Percentiles rank a stretch among this genome's conserved stretches.
These are phyloP conservation scores for Oryza glumipatula DNA, from an alignment of 176 grass and related monocot genomes.

Conservation along the genomic window DNA sequence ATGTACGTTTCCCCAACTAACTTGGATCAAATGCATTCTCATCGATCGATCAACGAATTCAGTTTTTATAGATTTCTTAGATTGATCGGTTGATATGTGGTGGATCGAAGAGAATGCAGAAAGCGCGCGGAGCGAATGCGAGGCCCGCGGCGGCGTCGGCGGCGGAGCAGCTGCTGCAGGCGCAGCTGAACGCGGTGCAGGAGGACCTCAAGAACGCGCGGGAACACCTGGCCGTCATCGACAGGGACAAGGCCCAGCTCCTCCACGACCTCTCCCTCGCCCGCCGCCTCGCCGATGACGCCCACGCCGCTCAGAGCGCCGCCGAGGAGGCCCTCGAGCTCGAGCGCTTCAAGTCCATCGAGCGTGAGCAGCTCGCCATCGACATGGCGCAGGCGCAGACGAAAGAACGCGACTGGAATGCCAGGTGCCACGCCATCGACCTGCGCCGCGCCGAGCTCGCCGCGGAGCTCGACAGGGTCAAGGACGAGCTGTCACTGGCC, in stretches of 20 bases:
- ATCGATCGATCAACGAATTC: too few relatives aligned
- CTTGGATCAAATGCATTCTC: neutral
- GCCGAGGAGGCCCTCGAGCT: conserved; percentile 78
- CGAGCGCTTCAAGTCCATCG: conserved; percentile 69
- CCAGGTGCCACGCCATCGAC: conserved; percentile 42
- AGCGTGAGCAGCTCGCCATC: conserved; percentile 65
- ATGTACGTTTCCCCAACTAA: neutral
- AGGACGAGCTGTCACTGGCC: conserved; percentile 61
- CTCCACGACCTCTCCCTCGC: conserved; percentile 58
- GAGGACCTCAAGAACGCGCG: conserved; percentile 67
- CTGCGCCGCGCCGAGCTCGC: conserved; percentile 64
- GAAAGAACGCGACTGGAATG: conserved; percentile 66
- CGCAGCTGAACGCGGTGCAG: conserved; percentile 49
- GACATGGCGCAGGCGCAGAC: conserved; percentile 41
- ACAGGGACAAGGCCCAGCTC: conserved; percentile 54
- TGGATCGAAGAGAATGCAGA: conserved; percentile 46
- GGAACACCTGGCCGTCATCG: conserved; percentile 48
- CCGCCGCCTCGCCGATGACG: conserved; percentile 47
- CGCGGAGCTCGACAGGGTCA: conserved; percentile 56
- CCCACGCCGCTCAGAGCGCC: conserved; percentile 38
- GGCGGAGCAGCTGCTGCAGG: conserved; percentile 55
- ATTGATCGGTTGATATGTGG: neutral
- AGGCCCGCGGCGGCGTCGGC: conserved; percentile 59
- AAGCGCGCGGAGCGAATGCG: neutral
- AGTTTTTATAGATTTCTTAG: neutral